These are phyloP conservation scores for Agaricales sp. DNA, from an alignment of 1,284 basidiomycete genomes.

Conservation along the genomic window DNA sequence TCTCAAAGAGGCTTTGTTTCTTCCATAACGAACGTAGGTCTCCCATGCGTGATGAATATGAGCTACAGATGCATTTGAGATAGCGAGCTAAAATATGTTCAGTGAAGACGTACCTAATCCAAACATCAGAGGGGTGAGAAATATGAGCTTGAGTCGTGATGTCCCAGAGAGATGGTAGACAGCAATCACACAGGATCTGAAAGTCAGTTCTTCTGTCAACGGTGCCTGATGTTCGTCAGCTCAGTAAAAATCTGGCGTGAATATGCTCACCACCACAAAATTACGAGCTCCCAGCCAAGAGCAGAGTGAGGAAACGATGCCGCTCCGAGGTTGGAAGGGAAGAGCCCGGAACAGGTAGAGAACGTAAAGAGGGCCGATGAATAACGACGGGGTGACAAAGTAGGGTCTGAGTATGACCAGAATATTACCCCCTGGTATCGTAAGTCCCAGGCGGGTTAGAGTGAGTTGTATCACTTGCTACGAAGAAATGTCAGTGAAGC, in stretches of 20 bases:
- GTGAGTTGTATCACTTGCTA: slow-evolving; percentile 13
- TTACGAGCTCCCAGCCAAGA: slow-evolving; percentile 63
- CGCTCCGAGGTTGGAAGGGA: slow-evolving; percentile 44
- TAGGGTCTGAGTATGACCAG: slow-evolving; percentile 35
- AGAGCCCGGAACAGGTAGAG: slow-evolving; percentile 43
- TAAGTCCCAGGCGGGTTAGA: slow-evolving; percentile 18
- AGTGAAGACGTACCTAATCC: slow-evolving; percentile 56
- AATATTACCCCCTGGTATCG: slow-evolving; percentile 5
- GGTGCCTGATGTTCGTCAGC: slow-evolving; percentile 51
- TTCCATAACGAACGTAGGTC: slow-evolving; percentile 61
- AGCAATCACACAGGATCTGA: slow-evolving; percentile 76
- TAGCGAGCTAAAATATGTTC: slow-evolving; percentile 3
- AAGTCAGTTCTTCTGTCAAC: slow-evolving; percentile 88
- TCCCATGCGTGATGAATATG: slow-evolving; percentile 92
- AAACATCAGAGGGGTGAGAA: slow-evolving; percentile 79
- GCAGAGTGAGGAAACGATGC: slow-evolving; percentile 32
- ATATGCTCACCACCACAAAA: slow-evolving; percentile 57
- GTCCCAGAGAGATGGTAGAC: slow-evolving; percentile 64
- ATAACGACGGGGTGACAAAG: slow-evolving; percentile 71
- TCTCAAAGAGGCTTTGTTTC: slow-evolving; percentile 49
- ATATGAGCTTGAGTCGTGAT: slow-evolving; percentile 52
- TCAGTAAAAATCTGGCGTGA: not conserved
- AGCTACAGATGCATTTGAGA: slow-evolving; percentile 35
- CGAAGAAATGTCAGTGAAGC: slow-evolving; percentile 10
- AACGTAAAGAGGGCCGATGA: slow-evolving; percentile 74